Conservation (phyloP, 164 flowering plant species). For the Liquidambar formosana region DNA sequence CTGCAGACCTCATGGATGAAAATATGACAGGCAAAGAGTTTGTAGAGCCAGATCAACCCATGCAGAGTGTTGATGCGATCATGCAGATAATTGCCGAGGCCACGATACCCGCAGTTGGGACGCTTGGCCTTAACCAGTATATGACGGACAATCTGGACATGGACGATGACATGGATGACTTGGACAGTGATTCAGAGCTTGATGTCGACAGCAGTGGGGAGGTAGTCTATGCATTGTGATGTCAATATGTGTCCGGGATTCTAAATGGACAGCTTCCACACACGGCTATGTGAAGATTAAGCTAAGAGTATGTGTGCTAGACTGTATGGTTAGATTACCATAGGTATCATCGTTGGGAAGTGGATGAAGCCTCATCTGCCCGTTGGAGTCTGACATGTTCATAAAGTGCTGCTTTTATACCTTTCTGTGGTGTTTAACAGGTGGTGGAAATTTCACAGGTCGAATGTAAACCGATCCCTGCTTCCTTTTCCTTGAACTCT, state of each 20-base stretch:
- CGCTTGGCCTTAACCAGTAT: slow-evolving; percentile 27
- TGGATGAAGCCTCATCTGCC: background rate
- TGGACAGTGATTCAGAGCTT: slow-evolving; percentile 59
- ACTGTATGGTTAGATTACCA: background rate
- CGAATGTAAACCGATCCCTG: background rate
- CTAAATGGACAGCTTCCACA: background rate
- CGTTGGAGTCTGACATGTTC: slow-evolving; percentile 6
- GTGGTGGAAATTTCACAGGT: background rate
- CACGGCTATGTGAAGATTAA: background rate
- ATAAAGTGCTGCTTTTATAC: slow-evolving; percentile 5
- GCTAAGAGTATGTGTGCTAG: slow-evolving; percentile 10
- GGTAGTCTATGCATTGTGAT: slow-evolving; percentile 57
- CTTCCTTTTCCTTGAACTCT: background rate
- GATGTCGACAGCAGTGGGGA: slow-evolving; percentile 79
- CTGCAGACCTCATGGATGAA: slow-evolving; percentile 65
- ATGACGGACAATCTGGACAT: slow-evolving; percentile 38
- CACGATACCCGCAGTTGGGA: slow-evolving; percentile 57
- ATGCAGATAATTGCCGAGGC: slow-evolving; percentile 79
- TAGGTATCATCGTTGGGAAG: background rate
- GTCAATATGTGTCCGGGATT: background rate
- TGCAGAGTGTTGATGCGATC: slow-evolving; percentile 64
- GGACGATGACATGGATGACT: slow-evolving; percentile 69
- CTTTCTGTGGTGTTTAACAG: background rate
- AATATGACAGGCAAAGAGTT: slow-evolving; percentile 47
- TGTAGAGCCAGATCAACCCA: slow-evolving; percentile 69